These are phyloP conservation scores for Cornus suecica DNA, from an alignment of 148 eudicot genomes.

Conservation along the genomic window DNA sequence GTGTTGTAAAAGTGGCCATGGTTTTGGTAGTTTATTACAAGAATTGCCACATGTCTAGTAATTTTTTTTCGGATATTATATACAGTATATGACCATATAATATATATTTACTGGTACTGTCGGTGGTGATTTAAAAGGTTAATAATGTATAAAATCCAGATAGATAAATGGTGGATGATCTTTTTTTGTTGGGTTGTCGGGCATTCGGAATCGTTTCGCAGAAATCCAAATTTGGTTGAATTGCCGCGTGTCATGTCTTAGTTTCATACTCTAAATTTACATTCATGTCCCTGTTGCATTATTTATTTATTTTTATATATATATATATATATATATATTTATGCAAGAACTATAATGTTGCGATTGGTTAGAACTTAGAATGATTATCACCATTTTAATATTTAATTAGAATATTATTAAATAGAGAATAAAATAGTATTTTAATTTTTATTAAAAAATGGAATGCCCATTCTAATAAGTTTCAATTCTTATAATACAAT, in stretches of 20 bases:
- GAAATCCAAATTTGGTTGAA: background rate
- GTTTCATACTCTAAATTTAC: background rate
- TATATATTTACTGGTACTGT: conserved; percentile 8
- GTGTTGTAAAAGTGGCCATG: background rate
- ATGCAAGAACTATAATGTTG: too few relatives aligned
- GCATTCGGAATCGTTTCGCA: conserved; percentile 4
- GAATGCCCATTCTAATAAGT: too few relatives aligned
- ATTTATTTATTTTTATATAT: too few relatives aligned
- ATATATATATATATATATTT: too few relatives aligned
- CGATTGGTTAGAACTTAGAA: too few relatives aligned
- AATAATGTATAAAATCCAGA: background rate
- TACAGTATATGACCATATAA: too few relatives aligned
- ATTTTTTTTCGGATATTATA: too few relatives aligned
- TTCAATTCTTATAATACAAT: too few relatives aligned
- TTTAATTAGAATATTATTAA: too few relatives aligned
- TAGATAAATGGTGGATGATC: background rate
- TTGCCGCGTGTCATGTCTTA: conserved; percentile 1
- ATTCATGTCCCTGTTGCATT: background rate
- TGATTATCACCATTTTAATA: too few relatives aligned
- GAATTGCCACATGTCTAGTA: background rate
- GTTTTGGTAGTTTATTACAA: background rate
- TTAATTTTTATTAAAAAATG: too few relatives aligned
- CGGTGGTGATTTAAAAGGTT: conserved; percentile 12
- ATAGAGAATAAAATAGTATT: too few relatives aligned
- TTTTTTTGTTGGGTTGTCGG: conserved; percentile 27